Conservation (phyloP, 768 basidiomycete genomes). For the Nevesoporus exiguus region DNA sequence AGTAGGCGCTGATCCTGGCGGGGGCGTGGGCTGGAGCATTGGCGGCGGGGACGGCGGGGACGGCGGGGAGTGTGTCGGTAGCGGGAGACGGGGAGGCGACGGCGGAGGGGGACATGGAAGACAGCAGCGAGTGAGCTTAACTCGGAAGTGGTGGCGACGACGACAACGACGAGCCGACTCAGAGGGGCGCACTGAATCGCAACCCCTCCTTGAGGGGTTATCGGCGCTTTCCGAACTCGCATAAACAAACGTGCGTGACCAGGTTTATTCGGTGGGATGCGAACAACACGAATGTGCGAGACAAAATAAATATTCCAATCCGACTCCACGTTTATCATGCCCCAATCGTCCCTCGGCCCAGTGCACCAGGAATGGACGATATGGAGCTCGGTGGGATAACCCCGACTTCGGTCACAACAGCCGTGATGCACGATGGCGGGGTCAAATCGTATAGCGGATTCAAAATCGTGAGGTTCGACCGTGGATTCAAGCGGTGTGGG, state of each 20-base stretch:
- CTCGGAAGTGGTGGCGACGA: constrained; percentile 7
- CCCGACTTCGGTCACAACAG: constrained; percentile 95
- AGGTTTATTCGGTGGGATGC: not conserved
- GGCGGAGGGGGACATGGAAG: constrained; percentile 26
- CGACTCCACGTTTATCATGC: constrained; percentile 8
- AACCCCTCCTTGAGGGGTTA: constrained; percentile 1
- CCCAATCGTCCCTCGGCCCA: constrained; percentile 33
- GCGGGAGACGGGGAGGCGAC: constrained; percentile 6
- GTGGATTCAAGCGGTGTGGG: constrained; percentile 25
- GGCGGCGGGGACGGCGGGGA: constrained; percentile 9
- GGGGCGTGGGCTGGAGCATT: constrained; percentile 31
- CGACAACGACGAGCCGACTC: constrained; percentile 1
- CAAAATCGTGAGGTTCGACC: constrained; percentile 71
- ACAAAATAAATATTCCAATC: constrained; percentile 8
- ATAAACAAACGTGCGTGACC: constrained; percentile 19
- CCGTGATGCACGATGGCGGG: constrained; percentile 87
- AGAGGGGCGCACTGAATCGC: too few species aligned
- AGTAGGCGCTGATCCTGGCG: constrained; percentile 89
- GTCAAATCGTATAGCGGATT: constrained; percentile 94
- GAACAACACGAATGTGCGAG: not conserved
- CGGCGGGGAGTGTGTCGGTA: not conserved
- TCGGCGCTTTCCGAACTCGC: constrained; percentile 18
- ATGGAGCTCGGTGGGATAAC: constrained; percentile 92
- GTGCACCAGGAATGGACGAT: constrained; percentile 73
- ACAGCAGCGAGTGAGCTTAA: constrained; percentile 9